Conservation (phyloP, 2,329 filamentous ascomycete species). For the Penicillium sp. region DNA sequence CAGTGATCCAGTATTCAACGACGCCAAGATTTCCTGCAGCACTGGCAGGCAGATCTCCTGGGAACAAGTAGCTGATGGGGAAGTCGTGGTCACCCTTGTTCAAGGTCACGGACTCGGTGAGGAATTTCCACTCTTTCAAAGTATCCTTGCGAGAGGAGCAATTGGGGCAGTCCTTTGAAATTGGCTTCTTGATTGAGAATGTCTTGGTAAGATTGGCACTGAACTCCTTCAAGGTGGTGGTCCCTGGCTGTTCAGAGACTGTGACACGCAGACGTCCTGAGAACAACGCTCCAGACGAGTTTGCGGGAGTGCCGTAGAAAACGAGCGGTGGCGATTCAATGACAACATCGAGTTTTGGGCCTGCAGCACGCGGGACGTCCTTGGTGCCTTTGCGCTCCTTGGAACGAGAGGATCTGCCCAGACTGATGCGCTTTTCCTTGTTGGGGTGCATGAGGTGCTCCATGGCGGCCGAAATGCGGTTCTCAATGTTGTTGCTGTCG, state of each 20-base stretch:
- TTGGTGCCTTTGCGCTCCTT: slow-evolving; percentile 31
- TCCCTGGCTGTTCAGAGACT: slow-evolving; percentile 59
- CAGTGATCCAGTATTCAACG: slow-evolving; percentile 75
- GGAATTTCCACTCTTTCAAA: slow-evolving; percentile 74
- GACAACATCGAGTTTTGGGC: slow-evolving; percentile 54
- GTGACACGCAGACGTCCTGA: slow-evolving; percentile 76
- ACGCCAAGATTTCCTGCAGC: slow-evolving; percentile 69
- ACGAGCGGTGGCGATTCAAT: slow-evolving; percentile 86
- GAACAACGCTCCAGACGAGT: slow-evolving; percentile 78
- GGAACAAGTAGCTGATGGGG: slow-evolving; percentile 83
- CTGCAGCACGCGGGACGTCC: slow-evolving; percentile 31
- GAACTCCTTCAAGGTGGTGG: slow-evolving; percentile 66
- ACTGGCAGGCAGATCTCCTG: slow-evolving; percentile 79
- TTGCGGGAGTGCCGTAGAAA: slow-evolving; percentile 70
- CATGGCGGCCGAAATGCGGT: slow-evolving; percentile 41
- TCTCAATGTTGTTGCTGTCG: slow-evolving; percentile 29
- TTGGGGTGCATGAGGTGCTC: slow-evolving; percentile 42
- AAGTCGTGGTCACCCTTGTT: slow-evolving; percentile 65
- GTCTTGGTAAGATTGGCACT: slow-evolving; percentile 67
- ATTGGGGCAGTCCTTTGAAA: slow-evolving; percentile 70
- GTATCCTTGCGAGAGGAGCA: slow-evolving; percentile 70
- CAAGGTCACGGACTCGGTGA: slow-evolving; percentile 49
- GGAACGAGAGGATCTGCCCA: slow-evolving; percentile 32
- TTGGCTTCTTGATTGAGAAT: slow-evolving; percentile 75
- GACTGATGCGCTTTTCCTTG: slow-evolving; percentile 40